These are phyloP conservation scores for Sutorius eximius DNA, from an alignment of 1,284 basidiomycete genomes.

Conservation along the genomic window DNA sequence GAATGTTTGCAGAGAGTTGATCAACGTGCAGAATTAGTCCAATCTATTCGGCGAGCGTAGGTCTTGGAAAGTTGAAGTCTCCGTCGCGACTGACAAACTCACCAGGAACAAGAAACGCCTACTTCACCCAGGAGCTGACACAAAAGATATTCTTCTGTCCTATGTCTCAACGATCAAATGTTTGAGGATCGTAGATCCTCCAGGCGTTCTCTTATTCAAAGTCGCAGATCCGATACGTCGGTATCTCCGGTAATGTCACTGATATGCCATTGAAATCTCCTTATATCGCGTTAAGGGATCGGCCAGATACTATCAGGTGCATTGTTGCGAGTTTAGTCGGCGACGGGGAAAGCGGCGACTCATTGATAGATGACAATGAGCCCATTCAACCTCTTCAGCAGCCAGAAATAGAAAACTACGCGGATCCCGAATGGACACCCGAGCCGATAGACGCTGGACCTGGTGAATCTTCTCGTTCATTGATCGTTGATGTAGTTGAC, in stretches of 20 bases:
- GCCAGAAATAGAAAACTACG: constrained; percentile 78
- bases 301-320: constrained; percentile 88
- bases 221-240: constrained; percentile 88
- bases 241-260: constrained; percentile 69
- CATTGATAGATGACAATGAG: constrained; percentile 76
- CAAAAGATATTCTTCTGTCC: constrained; percentile 86
- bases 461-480: constrained; percentile 24
- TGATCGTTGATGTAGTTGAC: constrained; percentile 3
- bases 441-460: constrained; percentile 93
- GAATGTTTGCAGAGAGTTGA: constrained; percentile 80
- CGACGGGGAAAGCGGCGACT: constrained; percentile 80
- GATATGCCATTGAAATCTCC: not conserved
- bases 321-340: constrained; percentile 92
- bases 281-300: constrained; percentile 50
- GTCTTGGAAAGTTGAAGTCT: constrained; percentile 23
- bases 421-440: constrained; percentile 88
- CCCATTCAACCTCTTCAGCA: constrained; percentile 73
- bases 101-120: constrained; percentile 80
- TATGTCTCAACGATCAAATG: constrained; percentile 96
- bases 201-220: constrained; percentile 88
- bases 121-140: constrained; percentile 95
- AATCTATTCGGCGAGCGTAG: constrained; percentile 68
- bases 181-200: constrained; percentile 87
- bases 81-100: constrained; percentile 4
- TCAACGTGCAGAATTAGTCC: constrained; percentile 70